Conservation (phyloP, 768 basidiomycete genomes). For the Tulasnella sp. region DNA sequence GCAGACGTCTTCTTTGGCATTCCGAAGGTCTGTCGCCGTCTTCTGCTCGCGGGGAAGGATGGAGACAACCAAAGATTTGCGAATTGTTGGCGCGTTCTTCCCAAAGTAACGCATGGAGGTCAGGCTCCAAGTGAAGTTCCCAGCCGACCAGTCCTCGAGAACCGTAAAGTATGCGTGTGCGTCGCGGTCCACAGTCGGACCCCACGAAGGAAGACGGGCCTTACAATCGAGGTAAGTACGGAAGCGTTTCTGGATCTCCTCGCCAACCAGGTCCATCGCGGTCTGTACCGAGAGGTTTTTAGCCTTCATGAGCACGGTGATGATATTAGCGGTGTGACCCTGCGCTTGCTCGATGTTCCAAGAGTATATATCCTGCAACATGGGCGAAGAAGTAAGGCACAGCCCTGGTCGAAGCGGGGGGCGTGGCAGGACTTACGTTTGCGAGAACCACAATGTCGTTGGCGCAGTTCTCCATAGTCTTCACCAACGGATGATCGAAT, state of each 20-base stretch:
- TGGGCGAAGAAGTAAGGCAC: neutral
- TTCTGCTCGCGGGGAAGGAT: neutral
- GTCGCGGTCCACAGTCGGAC: neutral
- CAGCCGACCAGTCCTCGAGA: conserved; percentile 9
- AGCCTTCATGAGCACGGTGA: conserved; percentile 7
- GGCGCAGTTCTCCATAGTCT: conserved; percentile 12
- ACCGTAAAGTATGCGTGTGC: neutral
- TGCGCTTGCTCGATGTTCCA: conserved; percentile 34
- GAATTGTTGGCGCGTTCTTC: conserved; percentile 2
- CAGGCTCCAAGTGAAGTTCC: conserved; percentile 15
- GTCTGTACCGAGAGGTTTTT: neutral
- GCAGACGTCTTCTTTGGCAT: no score
- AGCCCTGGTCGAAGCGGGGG: neutral
- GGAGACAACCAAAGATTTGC: neutral
- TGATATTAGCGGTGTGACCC: conserved; percentile 4
- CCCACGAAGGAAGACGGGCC: conserved; percentile 8
- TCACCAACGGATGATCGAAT: conserved; percentile 18
- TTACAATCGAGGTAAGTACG: neutral
- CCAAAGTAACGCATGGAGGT: conserved; percentile 14
- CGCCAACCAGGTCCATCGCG: conserved; percentile 12
- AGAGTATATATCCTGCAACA: conserved; percentile 46
- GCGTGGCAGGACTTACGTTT: conserved; percentile 19
- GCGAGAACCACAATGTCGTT: conserved; percentile 21
- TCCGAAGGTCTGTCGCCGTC: neutral
- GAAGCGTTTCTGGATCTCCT: neutral